phyloP scores from a whole-genome alignment of 2,329 filamentous ascomycete genomes.

The Teratosphaeria destructans region DNA sequence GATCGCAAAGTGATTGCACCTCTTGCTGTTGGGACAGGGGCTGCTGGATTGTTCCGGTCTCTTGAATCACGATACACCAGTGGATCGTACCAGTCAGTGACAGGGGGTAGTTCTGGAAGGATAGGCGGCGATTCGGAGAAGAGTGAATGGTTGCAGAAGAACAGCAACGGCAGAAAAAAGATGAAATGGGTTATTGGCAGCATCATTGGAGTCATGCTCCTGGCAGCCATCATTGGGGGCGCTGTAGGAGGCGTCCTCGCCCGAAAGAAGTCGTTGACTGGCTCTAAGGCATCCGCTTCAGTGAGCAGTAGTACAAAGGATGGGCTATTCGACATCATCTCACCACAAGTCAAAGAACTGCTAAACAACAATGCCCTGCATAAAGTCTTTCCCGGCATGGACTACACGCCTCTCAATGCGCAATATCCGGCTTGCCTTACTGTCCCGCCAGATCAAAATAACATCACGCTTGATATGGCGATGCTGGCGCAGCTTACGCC shows the following conservation, averaged over 20 bases:
- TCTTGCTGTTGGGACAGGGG: slow-evolving; percentile 30
- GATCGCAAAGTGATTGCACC: slow-evolving; percentile 14
- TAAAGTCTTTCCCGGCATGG: slow-evolving; percentile 89
- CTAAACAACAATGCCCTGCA: slow-evolving; percentile 74
- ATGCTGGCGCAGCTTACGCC: slow-evolving; percentile 85
- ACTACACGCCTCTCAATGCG: slow-evolving; percentile 85
- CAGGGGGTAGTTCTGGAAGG: slow-evolving; percentile 19
- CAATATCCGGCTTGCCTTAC: slow-evolving; percentile 77
- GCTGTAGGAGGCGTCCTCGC: slow-evolving; percentile 61
- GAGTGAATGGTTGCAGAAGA: slow-evolving; percentile 50
- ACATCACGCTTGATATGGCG: slow-evolving; percentile 82
- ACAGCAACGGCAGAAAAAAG: slow-evolving; percentile 53
- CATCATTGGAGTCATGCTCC: slow-evolving; percentile 52
- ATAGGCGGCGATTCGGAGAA: slow-evolving; percentile 45
- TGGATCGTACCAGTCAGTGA: slow-evolving; percentile 47
- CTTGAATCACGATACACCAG: slow-evolving; percentile 24
- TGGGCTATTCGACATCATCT: slow-evolving; percentile 59
- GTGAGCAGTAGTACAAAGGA: slow-evolving; percentile 8
- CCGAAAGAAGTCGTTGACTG: neutral
- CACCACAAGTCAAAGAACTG: slow-evolving; percentile 66
- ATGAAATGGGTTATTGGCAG: slow-evolving; percentile 60
- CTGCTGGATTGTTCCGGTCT: slow-evolving; percentile 26
- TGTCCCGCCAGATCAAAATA: slow-evolving; percentile 78
- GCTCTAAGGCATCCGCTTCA: slow-evolving; percentile 2
- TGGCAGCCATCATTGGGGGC: slow-evolving; percentile 63